phyloP scores from a whole-genome alignment of 192 early-diverging fungal genomes.

The Nowakowskiella sp. region DNA sequence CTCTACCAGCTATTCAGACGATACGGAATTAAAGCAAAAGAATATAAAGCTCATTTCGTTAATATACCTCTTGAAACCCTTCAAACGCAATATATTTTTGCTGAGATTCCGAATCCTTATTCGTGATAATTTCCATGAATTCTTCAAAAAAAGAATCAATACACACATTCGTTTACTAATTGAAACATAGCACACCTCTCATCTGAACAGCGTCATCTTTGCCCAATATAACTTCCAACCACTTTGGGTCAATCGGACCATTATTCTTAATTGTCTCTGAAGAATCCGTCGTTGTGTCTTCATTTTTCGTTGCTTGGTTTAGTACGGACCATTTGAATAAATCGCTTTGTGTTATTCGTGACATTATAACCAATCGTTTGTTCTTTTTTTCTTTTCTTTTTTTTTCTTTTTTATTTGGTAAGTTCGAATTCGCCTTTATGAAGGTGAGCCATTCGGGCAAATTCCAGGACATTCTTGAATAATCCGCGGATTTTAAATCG shows the following conservation, averaged over 20 bases:
- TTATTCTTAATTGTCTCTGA: not conserved
- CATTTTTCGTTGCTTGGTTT: slow-evolving; percentile 64
- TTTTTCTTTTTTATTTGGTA: too few relatives aligned
- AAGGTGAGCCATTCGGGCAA: too few relatives aligned
- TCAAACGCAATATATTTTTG: slow-evolving; percentile 79
- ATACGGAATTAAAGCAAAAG: not conserved
- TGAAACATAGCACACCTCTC: slow-evolving; percentile 39
- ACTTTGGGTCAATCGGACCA: slow-evolving; percentile 58
- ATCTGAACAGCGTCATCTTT: slow-evolving; percentile 81
- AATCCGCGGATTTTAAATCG: too few relatives aligned
- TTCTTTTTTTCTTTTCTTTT: too few relatives aligned
- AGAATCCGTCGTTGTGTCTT: slow-evolving; percentile 46
- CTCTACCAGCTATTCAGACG: slow-evolving; percentile 51
- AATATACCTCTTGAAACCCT: slow-evolving; percentile 84
- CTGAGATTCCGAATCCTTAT: slow-evolving; percentile 47
- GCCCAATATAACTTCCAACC: slow-evolving; percentile 89
- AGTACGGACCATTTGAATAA: slow-evolving; percentile 77
- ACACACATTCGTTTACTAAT: not conserved
- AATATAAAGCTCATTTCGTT: not conserved
- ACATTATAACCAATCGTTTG: too few relatives aligned
- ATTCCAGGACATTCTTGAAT: too few relatives aligned
- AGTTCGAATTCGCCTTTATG: too few relatives aligned
- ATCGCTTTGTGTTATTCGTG: slow-evolving; percentile 37
- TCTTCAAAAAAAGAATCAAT: slow-evolving; percentile 34
- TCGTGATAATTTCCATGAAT: slow-evolving; percentile 61